Conservation (phyloP, 164 flowering plant species). For the Dillenia suffruticosa region DNA sequence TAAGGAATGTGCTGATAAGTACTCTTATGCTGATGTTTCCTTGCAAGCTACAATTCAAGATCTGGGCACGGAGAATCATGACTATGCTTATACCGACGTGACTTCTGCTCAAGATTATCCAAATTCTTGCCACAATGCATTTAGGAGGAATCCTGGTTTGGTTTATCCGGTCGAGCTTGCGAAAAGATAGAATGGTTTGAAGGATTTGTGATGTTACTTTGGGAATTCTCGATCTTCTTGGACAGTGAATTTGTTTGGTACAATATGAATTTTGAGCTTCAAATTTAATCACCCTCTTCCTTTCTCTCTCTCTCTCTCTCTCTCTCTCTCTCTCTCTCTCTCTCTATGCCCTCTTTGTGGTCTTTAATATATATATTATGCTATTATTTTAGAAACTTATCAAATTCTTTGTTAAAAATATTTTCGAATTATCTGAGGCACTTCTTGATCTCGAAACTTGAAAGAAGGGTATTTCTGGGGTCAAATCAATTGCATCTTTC, state of each 20-base stretch:
- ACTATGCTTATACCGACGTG: constrained; percentile 57
- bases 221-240: constrained; percentile 52
- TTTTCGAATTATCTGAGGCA: too few species aligned
- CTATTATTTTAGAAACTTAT: too few species aligned
- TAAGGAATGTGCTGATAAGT: constrained; percentile 57
- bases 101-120: constrained; percentile 73
- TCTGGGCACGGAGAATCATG: constrained; percentile 38
- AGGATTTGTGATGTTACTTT: constrained; percentile 57
- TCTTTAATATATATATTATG: too few species aligned
- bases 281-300: too few species aligned
- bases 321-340: too few species aligned
- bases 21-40: constrained; percentile 38
- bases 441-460: too few species aligned
- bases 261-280: too few species aligned
- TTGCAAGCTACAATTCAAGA: constrained; percentile 39
- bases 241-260: constrained; percentile 12
- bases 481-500: too few species aligned
- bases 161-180: constrained; percentile 53
- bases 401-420: too few species aligned
- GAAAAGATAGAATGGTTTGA: constrained; percentile 41
- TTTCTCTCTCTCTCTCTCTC: too few species aligned
- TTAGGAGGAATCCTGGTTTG: constrained; percentile 36
- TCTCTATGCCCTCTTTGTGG: too few species aligned
- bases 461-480: too few species aligned
- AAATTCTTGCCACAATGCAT: constrained; percentile 53